Conservation (phyloP, 257 asterid genomes). For the Agastache rugosa region DNA sequence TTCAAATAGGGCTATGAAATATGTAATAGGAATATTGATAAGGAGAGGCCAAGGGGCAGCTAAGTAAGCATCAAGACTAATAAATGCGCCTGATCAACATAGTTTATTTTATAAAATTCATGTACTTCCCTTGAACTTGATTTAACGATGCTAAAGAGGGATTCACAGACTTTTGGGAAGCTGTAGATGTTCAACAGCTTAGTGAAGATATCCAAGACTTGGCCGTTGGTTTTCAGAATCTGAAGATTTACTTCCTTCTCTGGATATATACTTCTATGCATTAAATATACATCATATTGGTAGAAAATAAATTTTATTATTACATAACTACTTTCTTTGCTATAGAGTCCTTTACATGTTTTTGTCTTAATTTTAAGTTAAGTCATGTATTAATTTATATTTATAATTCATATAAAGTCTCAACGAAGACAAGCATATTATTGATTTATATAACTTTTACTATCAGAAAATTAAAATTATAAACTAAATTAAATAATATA, state of each 20-base stretch:
- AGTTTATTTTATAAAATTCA: too few relatives aligned
- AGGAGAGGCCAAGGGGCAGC: neutral
- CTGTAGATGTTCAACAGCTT: neutral
- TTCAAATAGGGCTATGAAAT: slow-evolving; percentile 11
- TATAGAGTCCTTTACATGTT: too few relatives aligned
- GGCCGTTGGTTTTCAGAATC: neutral
- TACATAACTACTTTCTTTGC: too few relatives aligned
- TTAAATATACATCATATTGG: neutral
- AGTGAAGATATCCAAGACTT: neutral
- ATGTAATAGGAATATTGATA: neutral
- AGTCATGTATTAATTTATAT: too few relatives aligned
- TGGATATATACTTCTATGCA: neutral
- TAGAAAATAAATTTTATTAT: too few relatives aligned
- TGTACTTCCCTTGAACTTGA: neutral
- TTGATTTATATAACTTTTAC: neutral
- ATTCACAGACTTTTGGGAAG: neutral
- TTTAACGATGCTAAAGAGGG: neutral
- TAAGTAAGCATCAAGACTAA: neutral
- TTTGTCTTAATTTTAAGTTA: too few relatives aligned
- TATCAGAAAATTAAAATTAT: too few relatives aligned
- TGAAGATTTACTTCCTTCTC: neutral
- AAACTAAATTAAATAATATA: too few relatives aligned
- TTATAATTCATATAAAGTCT: too few relatives aligned
- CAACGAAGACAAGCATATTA: too few relatives aligned
- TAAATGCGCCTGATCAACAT: too few relatives aligned